Base-by-base conservation (phyloP, 257 asterid species). In the Anisodus tanguticus region DNA sequence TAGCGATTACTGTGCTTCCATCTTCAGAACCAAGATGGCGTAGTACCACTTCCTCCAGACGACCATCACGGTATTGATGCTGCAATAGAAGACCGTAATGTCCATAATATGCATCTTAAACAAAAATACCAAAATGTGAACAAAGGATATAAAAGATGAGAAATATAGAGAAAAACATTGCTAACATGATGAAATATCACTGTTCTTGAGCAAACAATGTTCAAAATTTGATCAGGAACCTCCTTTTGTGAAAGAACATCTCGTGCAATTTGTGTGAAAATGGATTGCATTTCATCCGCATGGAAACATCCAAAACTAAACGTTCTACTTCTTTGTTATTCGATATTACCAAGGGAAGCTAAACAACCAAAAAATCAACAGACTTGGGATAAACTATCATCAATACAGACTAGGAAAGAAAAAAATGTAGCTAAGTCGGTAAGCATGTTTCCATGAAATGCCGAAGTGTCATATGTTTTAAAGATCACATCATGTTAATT, bases 61-160 rank as follows among this genome's bases (percentile, higher is more conserved):
- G 96, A 59, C 97, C 98, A 91, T 93, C 94, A 37, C 91, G 93
- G 86, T 88, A 90, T 77, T 93, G 94, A 89, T 95, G 98, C 98
- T 95, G 93, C 86, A 82, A 88, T 81, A 67, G 81, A 77, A 82
- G 80, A 86, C 81, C 66, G 41, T 79, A 49, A 51, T 76, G 63
- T 76, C 47, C 26, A 76, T 26, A 76, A 76, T 6, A 51, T 26
- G 81, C 26, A 76, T 76, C 22, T 76, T 76, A 26, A 51, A 3
- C 47, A 51, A 49, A 49, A 19, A 51, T 51, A 13, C 13, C 26
- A 76, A 51, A 76, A 51, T 12, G 43, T 76, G 47, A 76, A 76
- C 26, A 12, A 74, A 49, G 60, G 76, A 68, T 68, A 9, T 7
- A 22, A 74, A 49, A 74, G 60, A 74, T 74, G 19, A 26, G 41